These are phyloP conservation scores for Coniochaeta pulveracea DNA, from an alignment of 2,329 filamentous ascomycete species.

Conservation along the genomic window DNA sequence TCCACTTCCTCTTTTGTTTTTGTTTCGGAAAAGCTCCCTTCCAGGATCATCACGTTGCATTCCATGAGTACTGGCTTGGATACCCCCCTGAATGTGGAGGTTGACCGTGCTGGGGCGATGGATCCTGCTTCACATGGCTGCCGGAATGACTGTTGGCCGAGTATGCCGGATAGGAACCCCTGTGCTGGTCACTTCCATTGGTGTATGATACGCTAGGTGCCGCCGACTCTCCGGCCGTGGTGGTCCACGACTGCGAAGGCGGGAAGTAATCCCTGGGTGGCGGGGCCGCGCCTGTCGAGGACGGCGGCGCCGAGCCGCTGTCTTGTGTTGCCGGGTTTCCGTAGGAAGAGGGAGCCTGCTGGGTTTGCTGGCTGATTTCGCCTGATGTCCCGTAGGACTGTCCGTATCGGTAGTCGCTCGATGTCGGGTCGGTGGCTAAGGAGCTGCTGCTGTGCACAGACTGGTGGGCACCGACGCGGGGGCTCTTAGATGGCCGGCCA, in stretches of 20 bases:
- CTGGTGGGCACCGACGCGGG: conserved; percentile 40
- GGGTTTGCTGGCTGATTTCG: conserved; percentile 24
- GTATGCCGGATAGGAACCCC: conserved; percentile 38
- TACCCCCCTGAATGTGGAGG: conserved; percentile 9
- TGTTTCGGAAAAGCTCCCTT: too few relatives aligned
- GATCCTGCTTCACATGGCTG: conserved; percentile 18
- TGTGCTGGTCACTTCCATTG: conserved; percentile 34
- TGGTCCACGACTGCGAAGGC: conserved; percentile 37
- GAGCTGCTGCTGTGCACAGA: conserved; percentile 38
- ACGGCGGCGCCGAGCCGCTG: conserved; percentile 8
- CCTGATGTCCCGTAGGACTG: conserved; percentile 22
- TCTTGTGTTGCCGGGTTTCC: conserved; percentile 7
- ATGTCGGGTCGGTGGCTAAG: conserved; percentile 33
- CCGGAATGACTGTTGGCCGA: conserved; percentile 12
- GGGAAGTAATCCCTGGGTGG: conserved; percentile 42
- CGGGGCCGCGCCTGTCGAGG: conserved; percentile 13
- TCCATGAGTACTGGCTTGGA: conserved; percentile 49
- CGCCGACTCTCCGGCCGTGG: conserved; percentile 33
- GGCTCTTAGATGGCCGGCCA: conserved; percentile 41
- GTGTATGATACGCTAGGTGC: conserved; percentile 32
- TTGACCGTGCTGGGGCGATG: conserved; percentile 15
- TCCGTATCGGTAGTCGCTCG: conserved; percentile 46
- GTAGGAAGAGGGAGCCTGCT: conserved; percentile 12
- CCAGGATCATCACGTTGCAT: conserved; percentile 31
- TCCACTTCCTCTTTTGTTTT: too few relatives aligned